These are phyloP conservation scores for Gliomastix tumulicola DNA, from an alignment of 2,329 filamentous ascomycete genomes.

Conservation along the genomic window DNA sequence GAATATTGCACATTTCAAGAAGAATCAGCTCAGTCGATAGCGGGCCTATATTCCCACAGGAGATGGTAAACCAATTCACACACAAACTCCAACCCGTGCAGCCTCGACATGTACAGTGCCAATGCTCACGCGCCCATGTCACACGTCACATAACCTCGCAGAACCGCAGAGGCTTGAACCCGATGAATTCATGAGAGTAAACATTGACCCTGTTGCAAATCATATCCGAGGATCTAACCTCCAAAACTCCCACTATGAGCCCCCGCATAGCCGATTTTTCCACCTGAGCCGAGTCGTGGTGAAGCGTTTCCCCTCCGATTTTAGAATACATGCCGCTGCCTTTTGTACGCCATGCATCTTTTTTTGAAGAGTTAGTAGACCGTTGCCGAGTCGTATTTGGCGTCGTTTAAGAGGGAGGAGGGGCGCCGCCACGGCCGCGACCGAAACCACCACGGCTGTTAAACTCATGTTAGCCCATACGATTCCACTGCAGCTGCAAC, in stretches of 20 bases:
- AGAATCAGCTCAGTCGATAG: too few species aligned
- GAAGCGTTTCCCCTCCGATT: constrained; percentile 29
- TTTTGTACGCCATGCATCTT: constrained; percentile 34
- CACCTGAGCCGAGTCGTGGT: constrained; percentile 29
- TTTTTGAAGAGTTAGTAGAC: too few species aligned
- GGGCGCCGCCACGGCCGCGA: constrained; percentile 76
- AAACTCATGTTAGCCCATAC: constrained; percentile 21
- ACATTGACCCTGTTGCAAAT: constrained; percentile 38
- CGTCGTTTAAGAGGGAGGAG: constrained; percentile 50
- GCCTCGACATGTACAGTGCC: too few species aligned
- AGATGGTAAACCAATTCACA: too few species aligned
- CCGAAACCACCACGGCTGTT: constrained; percentile 77
- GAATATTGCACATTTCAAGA: too few species aligned
- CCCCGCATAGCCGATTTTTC: constrained; percentile 27
- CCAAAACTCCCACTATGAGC: constrained; percentile 38
- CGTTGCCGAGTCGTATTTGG: too few species aligned
- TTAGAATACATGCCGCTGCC: constrained; percentile 41
- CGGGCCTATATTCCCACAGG: too few species aligned
- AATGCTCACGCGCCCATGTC: too few species aligned
- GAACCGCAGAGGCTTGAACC: too few species aligned
- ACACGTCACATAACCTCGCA: too few species aligned
- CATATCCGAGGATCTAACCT: constrained; percentile 41
- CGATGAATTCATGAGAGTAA: constrained; percentile 49
- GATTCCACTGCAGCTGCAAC: neutral
- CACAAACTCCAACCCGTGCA: too few species aligned